These are phyloP conservation scores for Flaveria linearis DNA, from an alignment of 129 eudicot genomes.

Conservation along the genomic window DNA sequence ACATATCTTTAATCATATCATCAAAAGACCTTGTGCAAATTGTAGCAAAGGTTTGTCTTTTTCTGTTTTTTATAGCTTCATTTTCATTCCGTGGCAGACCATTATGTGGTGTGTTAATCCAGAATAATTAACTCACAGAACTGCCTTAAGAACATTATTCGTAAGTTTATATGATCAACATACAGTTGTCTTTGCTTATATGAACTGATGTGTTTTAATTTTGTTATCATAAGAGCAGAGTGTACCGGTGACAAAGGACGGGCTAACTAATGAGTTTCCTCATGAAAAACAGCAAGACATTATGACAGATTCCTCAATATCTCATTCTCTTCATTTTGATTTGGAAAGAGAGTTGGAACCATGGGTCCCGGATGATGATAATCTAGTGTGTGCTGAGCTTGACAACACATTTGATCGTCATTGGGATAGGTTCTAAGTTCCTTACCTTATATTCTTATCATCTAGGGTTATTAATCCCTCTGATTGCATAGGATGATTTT, in stretches of 20 bases:
- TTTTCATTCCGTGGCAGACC: neutral
- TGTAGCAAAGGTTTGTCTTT: too few relatives aligned
- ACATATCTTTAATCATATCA: too few relatives aligned
- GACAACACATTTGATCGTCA: slow-evolving; percentile 80
- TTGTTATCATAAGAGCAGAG: slow-evolving; percentile 50
- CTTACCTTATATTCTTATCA: neutral
- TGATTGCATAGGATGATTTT: neutral
- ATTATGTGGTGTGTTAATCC: slow-evolving; percentile 3
- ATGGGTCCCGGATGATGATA: slow-evolving; percentile 89
- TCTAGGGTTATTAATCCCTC: neutral
- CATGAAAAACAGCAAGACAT: slow-evolving; percentile 65
- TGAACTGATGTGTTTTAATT: neutral
- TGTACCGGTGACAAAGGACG: slow-evolving; percentile 65
- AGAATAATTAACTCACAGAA: neutral
- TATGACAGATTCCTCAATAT: slow-evolving; percentile 76
- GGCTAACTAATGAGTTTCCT: slow-evolving; percentile 53
- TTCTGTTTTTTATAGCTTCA: too few relatives aligned
- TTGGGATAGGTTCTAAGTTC: slow-evolving; percentile 61
- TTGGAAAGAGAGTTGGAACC: slow-evolving; percentile 74
- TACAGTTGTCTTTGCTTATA: slow-evolving; percentile 10
- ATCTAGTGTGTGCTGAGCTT: slow-evolving; percentile 62
- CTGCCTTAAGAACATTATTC: slow-evolving; percentile 2
- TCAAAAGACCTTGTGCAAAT: too few relatives aligned
- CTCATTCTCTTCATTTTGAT: slow-evolving; percentile 65
- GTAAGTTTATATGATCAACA: neutral